Evolutionary conservation across 805 yeast species (phyloP), one percentile per base, ranked within the genome.

Genomic region (Yamadazyma akitaensis): DNA sequence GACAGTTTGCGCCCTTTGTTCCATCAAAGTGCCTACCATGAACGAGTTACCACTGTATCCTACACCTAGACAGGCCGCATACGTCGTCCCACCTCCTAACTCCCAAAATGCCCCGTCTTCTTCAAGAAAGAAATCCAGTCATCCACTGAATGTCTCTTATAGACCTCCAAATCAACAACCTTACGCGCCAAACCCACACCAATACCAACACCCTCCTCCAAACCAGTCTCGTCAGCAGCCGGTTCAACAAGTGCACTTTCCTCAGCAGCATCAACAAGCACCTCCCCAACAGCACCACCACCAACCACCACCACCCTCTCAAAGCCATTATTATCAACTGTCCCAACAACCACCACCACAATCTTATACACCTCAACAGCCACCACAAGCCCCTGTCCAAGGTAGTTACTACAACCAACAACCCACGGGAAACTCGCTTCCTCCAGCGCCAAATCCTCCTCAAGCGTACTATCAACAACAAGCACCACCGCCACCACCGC

Each of bases 11-110:
- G 33, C 19, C 19, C 5, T 8, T 33, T 33, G 37, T 8, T 33
- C 3, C 19, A 33, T 10, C 37, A 33, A 14, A 4, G 6, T 17
- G 12, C 17, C n/a, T 19, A 5, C 11, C 19, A 52, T 52, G 55
- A 52, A 72, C 60, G 76, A 72, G 32, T 60, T 72, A 53, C 77
- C 77, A 18, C 55, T 63, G 56, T 70, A 69, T 53, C 77, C 76
- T 5, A 72, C 77, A 21, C 77, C 77, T 2, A 71, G 64, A 43
- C 75, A 72, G 58, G 74, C 73, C 6, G 60, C 72, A 3, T 63
- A 67, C 48, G 60, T 57, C 14, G 60, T 59, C 21, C 61, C 55
- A 34, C 50, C 55, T 26, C 51, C 46, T 18, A 51, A 32, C 24
- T 50, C 18, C 13, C 24, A 46, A 7, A 46, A 44, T 3, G 26